Evolutionary conservation across 305 asterid species (phyloP).

Genomic region (Fraxinus latifolia): DNA sequence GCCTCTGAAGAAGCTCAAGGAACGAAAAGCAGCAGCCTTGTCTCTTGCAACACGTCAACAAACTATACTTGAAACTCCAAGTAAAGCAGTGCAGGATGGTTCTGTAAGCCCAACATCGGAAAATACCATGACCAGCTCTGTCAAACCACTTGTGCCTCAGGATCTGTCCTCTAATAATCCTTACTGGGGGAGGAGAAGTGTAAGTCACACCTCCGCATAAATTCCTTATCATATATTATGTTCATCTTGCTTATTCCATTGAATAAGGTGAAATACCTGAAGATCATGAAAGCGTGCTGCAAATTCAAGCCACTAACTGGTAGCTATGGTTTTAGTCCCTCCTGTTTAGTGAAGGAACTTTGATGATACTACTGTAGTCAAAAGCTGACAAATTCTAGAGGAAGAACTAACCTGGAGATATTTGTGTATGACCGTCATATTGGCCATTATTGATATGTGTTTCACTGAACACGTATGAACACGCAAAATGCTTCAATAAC

Average conservation of each 20-base stretch:
- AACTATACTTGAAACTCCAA: slow-evolving; percentile 26
- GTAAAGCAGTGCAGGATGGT: slow-evolving; percentile 18
- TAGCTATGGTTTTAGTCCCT: neutral
- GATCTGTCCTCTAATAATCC: slow-evolving; percentile 33
- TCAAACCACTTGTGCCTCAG: slow-evolving; percentile 24
- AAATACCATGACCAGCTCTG: slow-evolving; percentile 23
- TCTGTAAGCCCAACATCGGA: slow-evolving; percentile 37
- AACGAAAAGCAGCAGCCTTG: slow-evolving; percentile 19
- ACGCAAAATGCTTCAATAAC: neutral
- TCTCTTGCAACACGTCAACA: slow-evolving; percentile 24
- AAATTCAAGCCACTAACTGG: neutral
- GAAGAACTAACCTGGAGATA: neutral
- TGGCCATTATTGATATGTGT: neutral
- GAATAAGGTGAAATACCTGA: neutral
- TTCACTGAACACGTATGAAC: neutral
- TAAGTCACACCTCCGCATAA: slow-evolving; percentile 36
- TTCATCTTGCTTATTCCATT: neutral
- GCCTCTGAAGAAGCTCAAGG: slow-evolving; percentile 35
- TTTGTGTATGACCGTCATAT: neutral
- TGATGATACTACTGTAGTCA: neutral
- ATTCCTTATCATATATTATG: neutral
- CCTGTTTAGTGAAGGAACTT: neutral
- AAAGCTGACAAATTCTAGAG: neutral
- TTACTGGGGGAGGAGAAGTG: slow-evolving; percentile 48
- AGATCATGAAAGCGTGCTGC: neutral